phyloP scores from a whole-genome alignment of 2,329 filamentous ascomycete genomes.

The Botrytis paeoniae region DNA sequence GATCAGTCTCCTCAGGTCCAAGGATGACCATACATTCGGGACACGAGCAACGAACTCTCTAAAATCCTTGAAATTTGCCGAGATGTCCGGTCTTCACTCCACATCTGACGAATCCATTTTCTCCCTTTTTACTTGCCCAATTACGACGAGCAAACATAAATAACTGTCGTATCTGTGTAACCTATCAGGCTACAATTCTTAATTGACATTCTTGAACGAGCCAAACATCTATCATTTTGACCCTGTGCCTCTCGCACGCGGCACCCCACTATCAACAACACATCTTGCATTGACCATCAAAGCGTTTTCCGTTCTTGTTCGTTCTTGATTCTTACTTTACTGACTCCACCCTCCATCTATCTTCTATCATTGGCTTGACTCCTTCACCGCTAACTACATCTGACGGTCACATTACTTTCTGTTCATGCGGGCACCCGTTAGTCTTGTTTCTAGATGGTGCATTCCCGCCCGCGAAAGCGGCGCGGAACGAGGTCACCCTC shows the following conservation, averaged over 20 bases:
- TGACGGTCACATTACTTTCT: conserved; percentile 32
- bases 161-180: neutral
- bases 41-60: neutral
- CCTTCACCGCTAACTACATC: conserved; percentile 26
- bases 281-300: conserved; percentile 28
- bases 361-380: conserved; percentile 4
- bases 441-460: conserved; percentile 28
- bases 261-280: conserved; percentile 25
- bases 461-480: conserved; percentile 34
- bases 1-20: neutral
- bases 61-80: neutral
- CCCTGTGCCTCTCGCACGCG: conserved; percentile 6
- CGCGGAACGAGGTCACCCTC: conserved; percentile 29
- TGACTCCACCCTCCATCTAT: neutral
- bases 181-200: neutral
- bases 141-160: neutral
- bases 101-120: conserved; percentile 5
- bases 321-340: neutral
- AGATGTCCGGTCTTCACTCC: neutral
- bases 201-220: neutral
- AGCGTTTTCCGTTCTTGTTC: conserved; percentile 8
- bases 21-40: conserved; percentile 17
- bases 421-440: conserved; percentile 35
- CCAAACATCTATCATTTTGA: neutral
- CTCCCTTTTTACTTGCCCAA: neutral